Percentiles rank a stretch among this genome's conserved stretches.
phyloP scores from a whole-genome alignment of 2,329 filamentous ascomycete genomes.

The Celoporthe dispersa region DNA sequence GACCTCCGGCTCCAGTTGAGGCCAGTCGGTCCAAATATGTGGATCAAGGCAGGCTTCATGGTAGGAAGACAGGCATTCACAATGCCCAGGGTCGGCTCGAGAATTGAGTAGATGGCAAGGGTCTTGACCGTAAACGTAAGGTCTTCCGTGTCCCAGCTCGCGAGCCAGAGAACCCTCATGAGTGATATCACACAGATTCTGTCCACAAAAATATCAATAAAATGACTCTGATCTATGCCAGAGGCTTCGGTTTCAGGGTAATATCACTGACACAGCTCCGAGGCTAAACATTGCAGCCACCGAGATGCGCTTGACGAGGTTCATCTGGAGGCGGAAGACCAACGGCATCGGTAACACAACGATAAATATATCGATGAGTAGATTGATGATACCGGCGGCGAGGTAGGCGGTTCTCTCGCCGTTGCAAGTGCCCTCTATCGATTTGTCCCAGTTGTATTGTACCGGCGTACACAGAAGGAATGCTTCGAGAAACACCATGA shows the following conservation, averaged over 20 bases:
- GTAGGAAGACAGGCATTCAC: constrained; percentile 12
- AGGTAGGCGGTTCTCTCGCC: background rate
- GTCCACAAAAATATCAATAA: no score
- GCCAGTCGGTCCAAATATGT: no score
- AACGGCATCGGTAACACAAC: background rate
- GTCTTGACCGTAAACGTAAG: background rate
- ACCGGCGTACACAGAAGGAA: background rate
- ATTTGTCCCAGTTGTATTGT: constrained; percentile 11
- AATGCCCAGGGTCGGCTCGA: constrained; percentile 11
- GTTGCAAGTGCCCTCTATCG: background rate
- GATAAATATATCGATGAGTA: background rate
- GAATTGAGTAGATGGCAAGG: background rate
- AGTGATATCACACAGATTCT: background rate
- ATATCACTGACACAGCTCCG: background rate
- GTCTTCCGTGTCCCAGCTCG: background rate
- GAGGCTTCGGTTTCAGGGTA: background rate
- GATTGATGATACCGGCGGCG: background rate
- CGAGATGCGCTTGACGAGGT: background rate
- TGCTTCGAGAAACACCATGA: background rate
- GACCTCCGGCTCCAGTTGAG: no score
- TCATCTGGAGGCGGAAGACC: background rate
- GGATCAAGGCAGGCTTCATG: constrained; percentile 4
- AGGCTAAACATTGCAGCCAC: background rate
- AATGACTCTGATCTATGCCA: no score
- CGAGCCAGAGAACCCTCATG: background rate